phyloP scores from a whole-genome alignment of 805 yeast genomes.

The Blastobotrys americana region DNA sequence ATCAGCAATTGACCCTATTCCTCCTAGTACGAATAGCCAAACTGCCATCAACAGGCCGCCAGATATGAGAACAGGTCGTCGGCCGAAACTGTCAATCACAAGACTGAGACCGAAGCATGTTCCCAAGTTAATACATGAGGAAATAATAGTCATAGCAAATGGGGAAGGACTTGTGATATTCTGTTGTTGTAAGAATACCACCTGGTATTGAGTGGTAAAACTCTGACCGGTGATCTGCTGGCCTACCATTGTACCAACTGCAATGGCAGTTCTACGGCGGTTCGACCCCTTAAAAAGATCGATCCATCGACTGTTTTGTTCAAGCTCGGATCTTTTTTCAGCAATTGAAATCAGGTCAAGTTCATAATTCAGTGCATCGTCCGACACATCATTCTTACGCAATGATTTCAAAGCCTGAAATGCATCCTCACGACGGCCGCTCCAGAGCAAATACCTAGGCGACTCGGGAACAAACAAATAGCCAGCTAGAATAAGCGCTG shows the following conservation, averaged over 20 bases:
- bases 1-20: conserved; percentile 1
- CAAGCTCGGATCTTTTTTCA: background rate
- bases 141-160: conserved; percentile 1
- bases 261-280: conserved; percentile 6
- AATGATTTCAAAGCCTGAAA: background rate
- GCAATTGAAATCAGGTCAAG: conserved; percentile 3
- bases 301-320: background rate
- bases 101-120: background rate
- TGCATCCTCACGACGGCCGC: conserved; percentile 54
- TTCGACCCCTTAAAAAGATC: conserved; percentile 3
- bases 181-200: conserved; percentile 6
- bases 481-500: background rate
- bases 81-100: conserved; percentile 6
- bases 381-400: background rate
- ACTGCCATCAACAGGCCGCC: conserved; percentile 5
- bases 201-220: conserved; percentile 3
- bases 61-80: conserved; percentile 2
- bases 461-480: conserved; percentile 61
- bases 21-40: conserved; percentile 6
- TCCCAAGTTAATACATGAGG: background rate
- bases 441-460: conserved; percentile 69
- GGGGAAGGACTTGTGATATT: conserved; percentile 5
- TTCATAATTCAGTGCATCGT: background rate
- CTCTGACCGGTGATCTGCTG: conserved; percentile 8
- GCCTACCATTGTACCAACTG: conserved; percentile 7